Percentiles rank a stretch among this genome's conserved stretches.
These are phyloP conservation scores for Delonix regia DNA, from an alignment of 306 rosid species.

Conservation along the genomic window DNA sequence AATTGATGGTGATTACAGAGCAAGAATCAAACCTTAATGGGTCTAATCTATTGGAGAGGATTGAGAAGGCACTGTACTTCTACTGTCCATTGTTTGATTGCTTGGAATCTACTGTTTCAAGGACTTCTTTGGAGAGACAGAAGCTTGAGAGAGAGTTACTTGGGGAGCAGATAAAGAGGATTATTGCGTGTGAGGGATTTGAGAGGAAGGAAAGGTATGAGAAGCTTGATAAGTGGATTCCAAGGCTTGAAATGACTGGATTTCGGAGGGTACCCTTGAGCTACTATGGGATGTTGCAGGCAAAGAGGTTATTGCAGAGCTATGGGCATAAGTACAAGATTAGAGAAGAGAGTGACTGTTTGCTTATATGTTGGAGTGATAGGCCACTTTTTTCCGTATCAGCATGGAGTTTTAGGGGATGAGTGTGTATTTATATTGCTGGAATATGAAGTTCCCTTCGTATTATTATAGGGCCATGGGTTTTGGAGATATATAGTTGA, in stretches of 20 bases:
- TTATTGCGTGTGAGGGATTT: slow-evolving; percentile 70
- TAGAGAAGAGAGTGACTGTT: slow-evolving; percentile 50
- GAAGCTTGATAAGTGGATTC: slow-evolving; percentile 64
- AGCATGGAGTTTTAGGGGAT: slow-evolving; percentile 57
- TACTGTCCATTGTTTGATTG: slow-evolving; percentile 72
- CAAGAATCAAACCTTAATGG: slow-evolving; percentile 90
- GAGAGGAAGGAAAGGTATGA: slow-evolving; percentile 79
- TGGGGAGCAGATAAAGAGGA: slow-evolving; percentile 75
- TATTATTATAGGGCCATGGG: not conserved
- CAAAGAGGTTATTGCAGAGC: slow-evolving; percentile 46
- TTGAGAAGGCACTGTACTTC: slow-evolving; percentile 54
- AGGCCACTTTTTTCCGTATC: slow-evolving; percentile 68
- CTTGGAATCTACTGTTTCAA: slow-evolving; percentile 59
- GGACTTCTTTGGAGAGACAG: slow-evolving; percentile 43
- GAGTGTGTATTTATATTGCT: not conserved
- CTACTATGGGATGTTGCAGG: slow-evolving; percentile 51
- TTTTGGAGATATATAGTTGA: not conserved
- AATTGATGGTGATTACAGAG: slow-evolving; percentile 74
- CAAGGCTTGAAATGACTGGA: slow-evolving; percentile 67
- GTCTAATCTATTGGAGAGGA: slow-evolving; percentile 65
- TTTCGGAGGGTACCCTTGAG: slow-evolving; percentile 56
- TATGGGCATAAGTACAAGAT: slow-evolving; percentile 55
- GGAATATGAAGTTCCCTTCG: not conserved
- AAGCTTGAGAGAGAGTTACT: slow-evolving; percentile 68
- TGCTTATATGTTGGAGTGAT: slow-evolving; percentile 63